Base-by-base conservation (phyloP, 768 basidiomycete species). In the Panaeolus papilionaceus region DNA sequence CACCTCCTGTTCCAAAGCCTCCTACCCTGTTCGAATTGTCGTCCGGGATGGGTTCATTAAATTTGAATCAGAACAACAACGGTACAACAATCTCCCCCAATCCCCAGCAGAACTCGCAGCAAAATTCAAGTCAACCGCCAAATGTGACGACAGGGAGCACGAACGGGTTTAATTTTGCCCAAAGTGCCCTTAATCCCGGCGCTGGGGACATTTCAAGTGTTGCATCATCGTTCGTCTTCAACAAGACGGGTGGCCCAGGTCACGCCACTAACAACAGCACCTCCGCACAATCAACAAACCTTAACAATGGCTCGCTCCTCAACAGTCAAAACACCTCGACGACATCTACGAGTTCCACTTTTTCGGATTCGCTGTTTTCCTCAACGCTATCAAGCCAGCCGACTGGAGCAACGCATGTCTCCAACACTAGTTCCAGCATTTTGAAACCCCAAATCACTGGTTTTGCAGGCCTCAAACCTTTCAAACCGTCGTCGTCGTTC, bases 1-100 rank as follows among this genome's bases (percentile, higher is more conserved):
- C 89, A 1, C 89, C 92, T 16, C 83, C 85, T 7, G 82, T 93
- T 33, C 92, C 93, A 1, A 92, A 90, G 75, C 86, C 84, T 37
- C 94, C 92, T 10, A 95, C 93, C 1, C 80, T 98, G 73, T 87
- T 92, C 78, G 92, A 98, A 74, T 79, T 98, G 14, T 85, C 90
- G 2, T 85, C 85, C 80, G 86, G 87, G 10, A 70, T 78, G 18
- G 80, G 79, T 51, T 63, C 65, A 18, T 51, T 70, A 49, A 63
- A 70, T 23, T 23, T 58, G 23, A 70, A 70, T 54, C n/a, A 65
- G 26, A 70, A 63, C 3, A 47, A n/a, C 20, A 68, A 67, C 49
- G 49, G 26, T 49, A 38, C 64, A 51, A 61, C 67, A 47, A 51
- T 16, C 45, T 51, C 66, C 44, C 49, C 62, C 26, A 70, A 72